Conservation (phyloP, 441 rosid genomes). For the Gossypium trilobum region DNA sequence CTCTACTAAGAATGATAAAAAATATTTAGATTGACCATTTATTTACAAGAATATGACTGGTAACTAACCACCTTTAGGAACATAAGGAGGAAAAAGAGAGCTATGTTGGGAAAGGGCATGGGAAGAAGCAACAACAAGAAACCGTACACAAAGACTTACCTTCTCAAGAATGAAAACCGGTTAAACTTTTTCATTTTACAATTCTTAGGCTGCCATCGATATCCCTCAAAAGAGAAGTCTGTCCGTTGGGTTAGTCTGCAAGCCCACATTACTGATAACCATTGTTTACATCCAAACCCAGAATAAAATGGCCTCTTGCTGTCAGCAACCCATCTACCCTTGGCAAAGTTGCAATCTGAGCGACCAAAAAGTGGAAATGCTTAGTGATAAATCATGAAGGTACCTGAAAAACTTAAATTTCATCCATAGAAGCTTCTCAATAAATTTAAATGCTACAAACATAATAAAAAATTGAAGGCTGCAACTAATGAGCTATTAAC, state of each 20-base stretch:
- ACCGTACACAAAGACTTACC: constrained; percentile 26
- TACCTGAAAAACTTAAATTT: neutral
- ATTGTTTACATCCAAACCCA: constrained; percentile 63
- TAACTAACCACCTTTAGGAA: neutral
- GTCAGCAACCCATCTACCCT: constrained; percentile 73
- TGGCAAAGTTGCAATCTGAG: constrained; percentile 73
- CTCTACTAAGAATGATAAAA: too few species aligned
- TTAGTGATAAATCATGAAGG: neutral
- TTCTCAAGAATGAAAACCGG: constrained; percentile 44
- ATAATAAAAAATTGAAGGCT: neutral
- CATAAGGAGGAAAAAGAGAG: neutral
- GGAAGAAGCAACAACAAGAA: neutral
- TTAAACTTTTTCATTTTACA: constrained; percentile 61
- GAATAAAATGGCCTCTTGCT: constrained; percentile 56
- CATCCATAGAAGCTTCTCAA: constrained; percentile 1
- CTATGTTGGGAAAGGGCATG: neutral
- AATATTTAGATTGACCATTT: neutral
- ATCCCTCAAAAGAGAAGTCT: constrained; percentile 65
- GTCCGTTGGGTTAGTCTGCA: constrained; percentile 61
- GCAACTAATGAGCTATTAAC: neutral
- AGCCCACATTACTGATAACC: constrained; percentile 89
- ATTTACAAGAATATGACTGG: neutral
- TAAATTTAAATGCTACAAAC: neutral
- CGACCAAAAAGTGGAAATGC: neutral
- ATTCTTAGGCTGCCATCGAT: constrained; percentile 66